Evolutionary conservation across 306 rosid genomes (phyloP).

Genomic region (Castanea sativa): DNA sequence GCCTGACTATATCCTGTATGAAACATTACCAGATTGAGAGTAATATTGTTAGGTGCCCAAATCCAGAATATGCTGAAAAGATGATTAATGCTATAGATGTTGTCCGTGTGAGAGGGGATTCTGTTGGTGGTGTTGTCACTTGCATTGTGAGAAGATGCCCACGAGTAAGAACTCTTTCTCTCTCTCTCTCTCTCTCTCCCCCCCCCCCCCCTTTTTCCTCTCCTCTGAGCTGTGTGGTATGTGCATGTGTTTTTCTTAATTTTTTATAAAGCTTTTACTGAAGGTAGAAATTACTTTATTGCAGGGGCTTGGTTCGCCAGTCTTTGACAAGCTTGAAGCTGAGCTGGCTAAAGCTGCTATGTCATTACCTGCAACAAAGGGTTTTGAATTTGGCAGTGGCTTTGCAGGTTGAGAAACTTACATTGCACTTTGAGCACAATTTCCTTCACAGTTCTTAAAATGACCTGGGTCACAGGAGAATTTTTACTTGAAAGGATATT

Average conservation of each 20-base stretch:
- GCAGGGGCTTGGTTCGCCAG: constrained; percentile 99
- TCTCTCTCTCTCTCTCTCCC: constrained; percentile 16
- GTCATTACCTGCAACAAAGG: constrained; percentile 99
- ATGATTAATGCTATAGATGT: constrained; percentile 90
- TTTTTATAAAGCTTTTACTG: constrained; percentile 8
- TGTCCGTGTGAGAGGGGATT: constrained; percentile 84
- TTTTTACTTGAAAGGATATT: background rate
- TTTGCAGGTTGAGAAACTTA: constrained; percentile 67
- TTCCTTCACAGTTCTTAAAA: constrained; percentile 19
- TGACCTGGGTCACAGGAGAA: constrained; percentile 17
- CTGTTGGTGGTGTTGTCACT: constrained; percentile 90
- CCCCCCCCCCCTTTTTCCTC: background rate
- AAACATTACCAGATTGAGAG: constrained; percentile 69
- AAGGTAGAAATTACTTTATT: constrained; percentile 24
- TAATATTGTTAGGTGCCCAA: constrained; percentile 93
- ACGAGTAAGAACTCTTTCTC: constrained; percentile 43
- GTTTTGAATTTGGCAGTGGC: constrained; percentile 92
- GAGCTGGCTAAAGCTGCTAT: constrained; percentile 86
- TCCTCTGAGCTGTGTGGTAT: background rate
- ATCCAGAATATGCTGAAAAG: constrained; percentile 91
- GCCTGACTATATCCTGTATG: background rate
- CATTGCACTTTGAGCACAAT: background rate
- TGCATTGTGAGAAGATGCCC: constrained; percentile 93
- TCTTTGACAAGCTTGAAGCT: constrained; percentile 97
- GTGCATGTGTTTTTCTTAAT: background rate